Evolutionary conservation across 768 basidiomycete species (phyloP), one percentile per base, ranked within the genome.

Genomic region (Leccinellum albellum): DNA sequence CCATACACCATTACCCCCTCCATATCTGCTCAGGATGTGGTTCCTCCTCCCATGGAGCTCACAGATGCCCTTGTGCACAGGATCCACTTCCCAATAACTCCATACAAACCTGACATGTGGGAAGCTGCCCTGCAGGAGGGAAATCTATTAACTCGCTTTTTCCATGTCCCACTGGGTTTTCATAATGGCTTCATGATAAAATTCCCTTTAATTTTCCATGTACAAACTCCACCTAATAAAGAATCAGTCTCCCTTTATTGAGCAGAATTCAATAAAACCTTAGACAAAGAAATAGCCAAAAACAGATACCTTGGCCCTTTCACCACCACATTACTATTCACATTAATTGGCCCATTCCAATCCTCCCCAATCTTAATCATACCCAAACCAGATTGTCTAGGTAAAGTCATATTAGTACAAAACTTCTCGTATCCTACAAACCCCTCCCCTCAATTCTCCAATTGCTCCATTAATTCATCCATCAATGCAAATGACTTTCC

Each of bases 271-370:
- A 2, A 35, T 1, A 6, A 35, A 9, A 35, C 35, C 4, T 1
- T 51, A 17, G 3, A 35, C 3, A 24, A 51, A 7, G 33, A 51
- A 17, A 4, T 51, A 0, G 0, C 6, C 4, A 51, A 51, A 24
- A 17, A 6, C 8, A 14, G 50, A 15, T 51, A 35, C 33, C 12
- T 51, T 0, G 5, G 31, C 6, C 33, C 23, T 1, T 24, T 40
- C n/a, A 24, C 2, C 4, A 3, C 0, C 3, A 6, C 8, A 5
- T 9, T 8, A 6, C 3, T 6, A 3, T 33, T 1, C 4, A 0
- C 1, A 10, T 1, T 21, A 23, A 0, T 40, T 6, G 50, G 50
- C 2, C 50, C 33, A 0, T 35, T 17, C 4, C 50, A 51, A 26
- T 5, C 9, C 0, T 51, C 23, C 0, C 46, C 26, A 0, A 3